Evolutionary conservation across 2,329 filamentous ascomycete genomes (phyloP), one percentile per base, ranked within the genome.

Genomic region (Keithomyces neogunnii): DNA sequence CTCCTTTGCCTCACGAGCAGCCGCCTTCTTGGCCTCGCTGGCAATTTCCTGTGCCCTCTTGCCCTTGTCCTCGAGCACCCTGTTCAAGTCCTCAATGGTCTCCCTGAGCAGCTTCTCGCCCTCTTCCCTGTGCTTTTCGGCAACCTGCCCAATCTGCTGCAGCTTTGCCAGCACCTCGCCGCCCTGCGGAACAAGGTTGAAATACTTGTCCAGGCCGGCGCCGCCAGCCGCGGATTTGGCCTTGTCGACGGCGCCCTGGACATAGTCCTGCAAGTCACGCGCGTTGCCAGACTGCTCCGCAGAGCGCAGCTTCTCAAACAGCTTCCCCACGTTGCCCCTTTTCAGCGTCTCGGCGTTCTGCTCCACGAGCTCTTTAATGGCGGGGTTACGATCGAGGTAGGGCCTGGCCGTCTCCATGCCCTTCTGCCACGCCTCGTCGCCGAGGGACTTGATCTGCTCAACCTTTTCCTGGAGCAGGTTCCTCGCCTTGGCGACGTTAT

Each of bases 311-410:
- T 81, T 79, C 48, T 81, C 70, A 61, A 84, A 85, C 0, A 88
- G 66, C 58, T 88, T 80, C 47, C 72, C 70, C 11, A 80, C 68
- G 58, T 89, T 85, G 13, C 85, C 85, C 55, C 80, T 70, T 71
- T 86, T 88, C 47, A 91, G 68, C 0, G 75, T 67, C 51, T 86
- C 82, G 45, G 77, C 74, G 66, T 91, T 90, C 62, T 86, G 73
- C 71, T 88, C 84, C 1, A 90, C 63, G 0, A 89, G 65, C 66
- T 88, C 74, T 73, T 88, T 89, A 53, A 88, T 69, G 69, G 87
- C 73, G n/a, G 86, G 85, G 66, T 81, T 87, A 75, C 89, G 89
- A 58, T 89, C 85, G 1, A 90, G 75, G 53, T 82, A 79, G 0
- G 86, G 85, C 72, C 86, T 82, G 36, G 81, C 82, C 66, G 88